These are phyloP conservation scores for Penicillium sp. DNA, from an alignment of 2,329 filamentous ascomycete species.

Conservation along the genomic window DNA sequence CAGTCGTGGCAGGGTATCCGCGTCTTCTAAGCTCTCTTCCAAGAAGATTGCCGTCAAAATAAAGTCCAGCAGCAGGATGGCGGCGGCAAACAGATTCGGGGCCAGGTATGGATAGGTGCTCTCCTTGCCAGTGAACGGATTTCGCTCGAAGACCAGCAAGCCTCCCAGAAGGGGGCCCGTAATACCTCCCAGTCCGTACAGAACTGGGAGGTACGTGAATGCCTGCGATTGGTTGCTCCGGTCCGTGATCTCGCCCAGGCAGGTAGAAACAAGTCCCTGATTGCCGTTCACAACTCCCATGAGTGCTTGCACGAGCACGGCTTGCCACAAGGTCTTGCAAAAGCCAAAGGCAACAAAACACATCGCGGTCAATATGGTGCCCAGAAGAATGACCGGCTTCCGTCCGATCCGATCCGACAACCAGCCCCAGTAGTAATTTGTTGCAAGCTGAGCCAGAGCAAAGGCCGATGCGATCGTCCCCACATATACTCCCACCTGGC, in stretches of 20 bases:
- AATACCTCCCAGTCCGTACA: conserved; percentile 93
- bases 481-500: conserved; percentile 76
- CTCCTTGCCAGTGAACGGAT: conserved; percentile 48
- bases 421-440: conserved; percentile 89
- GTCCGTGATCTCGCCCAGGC: conserved; percentile 90
- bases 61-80: conserved; percentile 65
- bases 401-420: conserved; percentile 71
- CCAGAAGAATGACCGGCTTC: conserved; percentile 75
- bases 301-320: conserved; percentile 74
- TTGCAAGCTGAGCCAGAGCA: conserved; percentile 83
- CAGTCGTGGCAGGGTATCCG: conserved; percentile 55
- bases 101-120: conserved; percentile 73
- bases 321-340: conserved; percentile 73
- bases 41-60: conserved; percentile 71
- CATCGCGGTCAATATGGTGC: conserved; percentile 72
- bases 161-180: conserved; percentile 90
- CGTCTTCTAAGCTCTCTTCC: conserved; percentile 74
- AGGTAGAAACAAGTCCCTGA: conserved; percentile 87
- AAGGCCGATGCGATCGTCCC: conserved; percentile 87
- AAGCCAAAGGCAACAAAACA: conserved; percentile 88
- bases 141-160: conserved; percentile 62
- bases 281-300: conserved; percentile 97
- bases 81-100: conserved; percentile 74
- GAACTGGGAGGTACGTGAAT: conserved; percentile 88
- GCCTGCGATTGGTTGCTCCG: conserved; percentile 88